Percentiles rank a stretch among this genome's conserved stretches.
Conservation (phyloP, 2,329 filamentous ascomycete genomes). For the Daldinia sp. region DNA sequence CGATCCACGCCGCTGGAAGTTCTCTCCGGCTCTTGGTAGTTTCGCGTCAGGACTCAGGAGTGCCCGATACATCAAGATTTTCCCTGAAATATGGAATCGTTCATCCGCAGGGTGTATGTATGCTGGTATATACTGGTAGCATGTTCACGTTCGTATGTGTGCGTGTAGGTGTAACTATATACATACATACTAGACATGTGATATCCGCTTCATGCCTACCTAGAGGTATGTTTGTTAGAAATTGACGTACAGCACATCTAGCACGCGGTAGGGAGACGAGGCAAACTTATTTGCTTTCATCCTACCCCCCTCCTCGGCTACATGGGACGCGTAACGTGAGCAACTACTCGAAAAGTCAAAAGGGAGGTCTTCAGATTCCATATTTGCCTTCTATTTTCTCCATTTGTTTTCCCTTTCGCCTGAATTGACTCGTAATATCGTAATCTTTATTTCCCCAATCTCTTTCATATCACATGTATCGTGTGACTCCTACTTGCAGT, state of each 20-base stretch:
- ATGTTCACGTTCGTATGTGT: too few relatives aligned
- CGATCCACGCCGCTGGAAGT: conserved; percentile 23
- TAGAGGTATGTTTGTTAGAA: conserved; percentile 20
- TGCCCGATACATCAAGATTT: conserved; percentile 24
- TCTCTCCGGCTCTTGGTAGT: conserved; percentile 7
- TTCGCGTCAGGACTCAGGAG: conserved; percentile 17
- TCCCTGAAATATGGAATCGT: conserved; percentile 28
- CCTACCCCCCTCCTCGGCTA: conserved; percentile 1
- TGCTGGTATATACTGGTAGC: too few relatives aligned
- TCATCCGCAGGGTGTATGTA: conserved; percentile 16
- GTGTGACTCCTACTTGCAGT: not conserved
- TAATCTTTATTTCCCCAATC: conserved; percentile 7
- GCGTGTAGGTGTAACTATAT: not conserved
- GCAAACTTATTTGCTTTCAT: conserved; percentile 32
- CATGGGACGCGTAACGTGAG: conserved; percentile 30
- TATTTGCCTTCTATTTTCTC: not conserved
- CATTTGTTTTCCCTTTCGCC: not conserved
- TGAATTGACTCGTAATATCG: not conserved
- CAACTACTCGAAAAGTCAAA: conserved; percentile 25
- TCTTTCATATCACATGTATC: not conserved
- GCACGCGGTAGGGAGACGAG: conserved; percentile 5
- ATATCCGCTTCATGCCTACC: conserved; percentile 2
- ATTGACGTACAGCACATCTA: not conserved
- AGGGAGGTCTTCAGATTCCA: not conserved
- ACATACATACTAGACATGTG: conserved; percentile 26